These are phyloP conservation scores for Nitzschia sp. DNA, from an alignment of 108 stramenopile species.

Conservation along the genomic window DNA sequence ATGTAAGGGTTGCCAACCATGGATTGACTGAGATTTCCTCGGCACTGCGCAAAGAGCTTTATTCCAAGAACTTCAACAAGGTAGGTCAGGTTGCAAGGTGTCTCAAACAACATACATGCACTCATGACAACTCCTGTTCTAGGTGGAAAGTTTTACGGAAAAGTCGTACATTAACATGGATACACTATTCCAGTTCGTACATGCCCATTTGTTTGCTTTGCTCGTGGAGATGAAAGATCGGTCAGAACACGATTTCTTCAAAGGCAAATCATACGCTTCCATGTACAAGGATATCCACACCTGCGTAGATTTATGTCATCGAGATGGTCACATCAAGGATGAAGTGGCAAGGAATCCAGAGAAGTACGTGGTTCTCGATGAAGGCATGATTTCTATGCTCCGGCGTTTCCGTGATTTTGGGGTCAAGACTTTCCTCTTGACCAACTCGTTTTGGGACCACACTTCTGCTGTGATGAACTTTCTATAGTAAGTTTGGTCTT, in stretches of 20 bases:
- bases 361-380: slow-evolving; percentile 86
- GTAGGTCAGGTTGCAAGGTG: not conserved
- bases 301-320: slow-evolving; percentile 93
- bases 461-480: slow-evolving; percentile 95
- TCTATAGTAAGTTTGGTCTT: slow-evolving; percentile 47
- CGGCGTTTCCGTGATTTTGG: slow-evolving; percentile 65
- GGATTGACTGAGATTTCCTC: slow-evolving; percentile 73
- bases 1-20: slow-evolving; percentile 92
- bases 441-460: slow-evolving; percentile 95
- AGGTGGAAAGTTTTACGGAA: slow-evolving; percentile 81
- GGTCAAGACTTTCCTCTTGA: slow-evolving; percentile 90
- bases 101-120: not conserved
- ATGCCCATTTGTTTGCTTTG: slow-evolving; percentile 82
- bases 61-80: slow-evolving; percentile 78
- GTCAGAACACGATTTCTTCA: slow-evolving; percentile 72
- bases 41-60: slow-evolving; percentile 70
- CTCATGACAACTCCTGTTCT: not conserved
- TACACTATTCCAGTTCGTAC: slow-evolving; percentile 89
- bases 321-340: slow-evolving; percentile 97
- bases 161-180: slow-evolving; percentile 91
- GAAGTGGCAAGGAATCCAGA: slow-evolving; percentile 81
- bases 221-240: slow-evolving; percentile 86
- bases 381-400: slow-evolving; percentile 88
- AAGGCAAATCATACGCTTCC: slow-evolving; percentile 87
- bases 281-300: slow-evolving; percentile 85